Conservation (phyloP, 768 basidiomycete genomes). For the Lepiota venenata region DNA sequence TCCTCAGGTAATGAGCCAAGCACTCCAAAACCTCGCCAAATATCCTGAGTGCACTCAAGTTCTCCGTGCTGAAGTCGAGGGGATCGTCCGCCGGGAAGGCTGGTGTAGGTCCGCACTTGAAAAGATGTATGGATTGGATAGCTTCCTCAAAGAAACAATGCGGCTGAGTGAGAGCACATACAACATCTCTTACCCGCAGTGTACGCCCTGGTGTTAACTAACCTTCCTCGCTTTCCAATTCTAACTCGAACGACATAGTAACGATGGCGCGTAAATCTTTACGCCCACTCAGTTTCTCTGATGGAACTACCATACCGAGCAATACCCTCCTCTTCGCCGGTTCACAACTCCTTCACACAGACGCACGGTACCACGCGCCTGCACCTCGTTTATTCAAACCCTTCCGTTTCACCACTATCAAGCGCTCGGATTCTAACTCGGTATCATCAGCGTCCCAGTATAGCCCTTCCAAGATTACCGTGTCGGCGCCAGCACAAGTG, state of each 20-base stretch:
- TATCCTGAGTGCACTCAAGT: constrained; percentile 23
- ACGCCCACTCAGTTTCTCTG: constrained; percentile 9
- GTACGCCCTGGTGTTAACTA: neutral
- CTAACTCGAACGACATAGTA: neutral
- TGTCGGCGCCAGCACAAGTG: neutral
- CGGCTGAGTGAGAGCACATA: constrained; percentile 26
- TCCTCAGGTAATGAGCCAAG: constrained; percentile 28
- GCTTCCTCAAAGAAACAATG: constrained; percentile 44
- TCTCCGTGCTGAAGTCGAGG: constrained; percentile 33
- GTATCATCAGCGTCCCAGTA: neutral
- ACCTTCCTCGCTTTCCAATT: neutral
- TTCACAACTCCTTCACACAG: constrained; percentile 6
- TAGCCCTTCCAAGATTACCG: too few relatives aligned
- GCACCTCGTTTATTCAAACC: neutral
- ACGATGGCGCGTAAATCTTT: constrained; percentile 6
- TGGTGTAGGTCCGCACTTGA: constrained; percentile 29
- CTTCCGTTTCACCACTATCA: neutral
- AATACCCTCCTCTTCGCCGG: constrained; percentile 7
- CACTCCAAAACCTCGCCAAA: constrained; percentile 30
- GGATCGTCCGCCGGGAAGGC: constrained; percentile 21
- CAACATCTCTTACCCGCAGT: constrained; percentile 12
- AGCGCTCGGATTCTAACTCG: neutral
- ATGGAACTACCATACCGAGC: constrained; percentile 3
- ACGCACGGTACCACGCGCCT: neutral
- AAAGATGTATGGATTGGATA: constrained; percentile 40